phyloP scores from a whole-genome alignment of 331 rosid species.

The Stylosanthes scabra region DNA sequence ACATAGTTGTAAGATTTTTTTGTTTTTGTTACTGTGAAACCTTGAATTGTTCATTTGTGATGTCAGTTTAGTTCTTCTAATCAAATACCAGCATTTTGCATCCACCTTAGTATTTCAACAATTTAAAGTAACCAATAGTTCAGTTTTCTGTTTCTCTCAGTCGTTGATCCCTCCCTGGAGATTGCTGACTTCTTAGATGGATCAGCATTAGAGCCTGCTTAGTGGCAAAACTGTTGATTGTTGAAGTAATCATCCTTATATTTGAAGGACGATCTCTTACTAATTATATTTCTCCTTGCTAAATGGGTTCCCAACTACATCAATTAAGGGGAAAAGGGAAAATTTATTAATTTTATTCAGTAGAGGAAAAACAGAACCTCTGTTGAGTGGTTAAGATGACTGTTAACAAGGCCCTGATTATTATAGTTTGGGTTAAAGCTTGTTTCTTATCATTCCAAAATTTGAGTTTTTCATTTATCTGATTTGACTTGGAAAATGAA shows the following conservation, averaged over 20 bases:
- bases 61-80: conserved; percentile 38
- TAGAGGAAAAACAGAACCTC: background rate
- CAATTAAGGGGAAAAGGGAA: background rate
- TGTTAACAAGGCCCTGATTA: background rate
- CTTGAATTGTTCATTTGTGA: conserved; percentile 36
- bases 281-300: background rate
- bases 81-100: conserved; percentile 37
- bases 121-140: conserved; percentile 29
- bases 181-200: conserved; percentile 11
- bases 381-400: background rate
- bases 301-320: background rate
- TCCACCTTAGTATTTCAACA: conserved; percentile 32
- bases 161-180: background rate
- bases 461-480: background rate
- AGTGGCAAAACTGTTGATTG: background rate
- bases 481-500: background rate
- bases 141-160: conserved; percentile 24
- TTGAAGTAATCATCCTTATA: background rate
- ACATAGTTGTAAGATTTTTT: conserved; percentile 37
- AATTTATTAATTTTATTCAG: too few species aligned
- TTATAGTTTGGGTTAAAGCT: background rate
- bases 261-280: background rate
- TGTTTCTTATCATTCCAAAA: background rate
- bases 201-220: background rate
- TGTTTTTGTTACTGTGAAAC: conserved; percentile 42